A percentile compares a stretch with the other conserved stretches of the same genome.
Evolutionary conservation across 352 stramenopile species (phyloP).

Genomic region (Lagenidium giganteum): DNA sequence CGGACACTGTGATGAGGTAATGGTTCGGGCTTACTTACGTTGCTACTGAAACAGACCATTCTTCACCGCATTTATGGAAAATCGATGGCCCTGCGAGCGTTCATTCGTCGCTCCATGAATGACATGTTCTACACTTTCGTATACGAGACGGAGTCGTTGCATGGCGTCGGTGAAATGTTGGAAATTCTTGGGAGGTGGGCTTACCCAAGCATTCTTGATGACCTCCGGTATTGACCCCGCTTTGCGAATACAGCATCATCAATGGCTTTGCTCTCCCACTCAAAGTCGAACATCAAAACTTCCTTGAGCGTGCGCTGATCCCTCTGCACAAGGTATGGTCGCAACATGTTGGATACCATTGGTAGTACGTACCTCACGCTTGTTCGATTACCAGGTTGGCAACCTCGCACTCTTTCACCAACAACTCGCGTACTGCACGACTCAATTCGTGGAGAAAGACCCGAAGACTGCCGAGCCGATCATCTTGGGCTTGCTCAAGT

Average conservation of each 20-base stretch:
- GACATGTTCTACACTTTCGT: slow-evolving; percentile 99
- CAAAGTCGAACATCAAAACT: slow-evolving; percentile 97
- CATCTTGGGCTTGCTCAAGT: slow-evolving; percentile 93
- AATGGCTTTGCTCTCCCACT: slow-evolving; percentile 99
- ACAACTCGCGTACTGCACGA: slow-evolving; percentile 99
- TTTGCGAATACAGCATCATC: slow-evolving; percentile 97
- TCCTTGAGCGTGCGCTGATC: slow-evolving; percentile 93
- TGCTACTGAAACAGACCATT: slow-evolving; percentile 94
- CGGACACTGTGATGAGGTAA: too few species aligned
- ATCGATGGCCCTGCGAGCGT: slow-evolving; percentile 98
- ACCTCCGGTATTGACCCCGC: too few species aligned
- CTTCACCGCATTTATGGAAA: slow-evolving; percentile 99
- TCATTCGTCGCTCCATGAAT: slow-evolving; percentile 97
- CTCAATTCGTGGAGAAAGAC: slow-evolving; percentile 99
- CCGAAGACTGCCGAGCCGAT: slow-evolving; percentile 94
- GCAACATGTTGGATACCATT: too few species aligned
- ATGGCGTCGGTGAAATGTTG: slow-evolving; percentile 96
- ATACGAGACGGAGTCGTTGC: slow-evolving; percentile 97
- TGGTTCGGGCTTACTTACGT: too few species aligned
- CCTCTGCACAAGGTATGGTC: slow-evolving; percentile 98
- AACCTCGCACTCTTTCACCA: slow-evolving; percentile 92
- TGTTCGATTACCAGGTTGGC: slow-evolving; percentile 18
- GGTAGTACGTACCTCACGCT: too few species aligned
- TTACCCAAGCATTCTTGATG: too few species aligned
- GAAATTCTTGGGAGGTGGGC: slow-evolving; percentile 88